Conservation (phyloP, 805 yeast genomes). For the Schwanniomyces sp. region DNA sequence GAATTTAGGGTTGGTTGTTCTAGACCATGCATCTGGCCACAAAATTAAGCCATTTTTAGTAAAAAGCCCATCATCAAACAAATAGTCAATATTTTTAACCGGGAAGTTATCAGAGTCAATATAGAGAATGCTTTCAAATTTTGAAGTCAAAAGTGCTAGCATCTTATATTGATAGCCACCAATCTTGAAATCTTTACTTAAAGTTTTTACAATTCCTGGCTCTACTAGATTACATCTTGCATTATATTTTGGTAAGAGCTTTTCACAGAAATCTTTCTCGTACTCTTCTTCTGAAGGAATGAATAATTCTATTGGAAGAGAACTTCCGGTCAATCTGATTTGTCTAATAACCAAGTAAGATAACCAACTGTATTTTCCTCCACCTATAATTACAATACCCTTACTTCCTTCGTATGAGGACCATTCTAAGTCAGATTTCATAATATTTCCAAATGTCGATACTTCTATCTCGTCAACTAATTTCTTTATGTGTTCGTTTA, state of each 20-base stretch:
- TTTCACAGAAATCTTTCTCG: constrained; percentile 47
- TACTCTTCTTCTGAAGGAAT: constrained; percentile 45
- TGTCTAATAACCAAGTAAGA: constrained; percentile 50
- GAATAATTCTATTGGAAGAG: constrained; percentile 52
- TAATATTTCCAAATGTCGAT: constrained; percentile 34
- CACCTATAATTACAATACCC: constrained; percentile 53
- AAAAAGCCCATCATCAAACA: constrained; percentile 47
- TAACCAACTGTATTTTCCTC: constrained; percentile 52
- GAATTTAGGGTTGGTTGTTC: constrained; percentile 62
- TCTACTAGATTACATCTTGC: constrained; percentile 50
- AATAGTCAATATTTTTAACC: constrained; percentile 38
- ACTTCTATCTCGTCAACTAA: constrained; percentile 24
- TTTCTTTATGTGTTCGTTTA: constrained; percentile 28
- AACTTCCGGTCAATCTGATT: constrained; percentile 42
- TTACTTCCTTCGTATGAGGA: constrained; percentile 24
- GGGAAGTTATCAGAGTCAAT: constrained; percentile 55
- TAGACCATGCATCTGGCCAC: constrained; percentile 75
- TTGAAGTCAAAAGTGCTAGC: constrained; percentile 63
- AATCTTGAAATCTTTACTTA: constrained; percentile 20
- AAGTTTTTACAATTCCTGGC: constrained; percentile 12
- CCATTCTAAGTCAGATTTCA: constrained; percentile 42
- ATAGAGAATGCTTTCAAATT: constrained; percentile 47
- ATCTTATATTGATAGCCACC: constrained; percentile 53
- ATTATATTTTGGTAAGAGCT: constrained; percentile 39
- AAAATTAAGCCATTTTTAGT: constrained; percentile 48